Conservation (phyloP, 2,329 filamentous ascomycete species). For the Colletotrichum echinochloae region DNA sequence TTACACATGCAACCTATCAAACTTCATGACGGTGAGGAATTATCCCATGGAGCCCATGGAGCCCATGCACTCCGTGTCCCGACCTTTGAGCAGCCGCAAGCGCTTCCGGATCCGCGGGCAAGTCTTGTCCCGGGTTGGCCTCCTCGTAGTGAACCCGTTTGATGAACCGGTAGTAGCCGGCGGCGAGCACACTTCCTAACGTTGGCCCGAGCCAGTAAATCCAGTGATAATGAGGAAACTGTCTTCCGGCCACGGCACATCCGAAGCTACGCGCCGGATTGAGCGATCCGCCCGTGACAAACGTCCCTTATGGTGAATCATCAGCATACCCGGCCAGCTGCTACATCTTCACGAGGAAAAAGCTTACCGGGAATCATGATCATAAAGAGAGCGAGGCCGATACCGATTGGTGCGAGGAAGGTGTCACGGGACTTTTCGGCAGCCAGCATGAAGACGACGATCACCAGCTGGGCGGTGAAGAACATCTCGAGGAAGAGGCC, state of each 20-base stretch:
- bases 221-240: constrained; percentile 56
- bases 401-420: constrained; percentile 74
- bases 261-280: constrained; percentile 60
- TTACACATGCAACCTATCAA: neutral
- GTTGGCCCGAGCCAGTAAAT: constrained; percentile 61
- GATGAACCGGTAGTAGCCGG: constrained; percentile 55
- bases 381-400: constrained; percentile 74
- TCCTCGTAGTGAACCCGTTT: constrained; percentile 59
- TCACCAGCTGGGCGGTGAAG: constrained; percentile 68
- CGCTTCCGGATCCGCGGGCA: constrained; percentile 4
- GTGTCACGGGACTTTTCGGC: constrained; percentile 76
- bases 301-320: constrained; percentile 48
- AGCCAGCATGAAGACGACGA: constrained; percentile 74
- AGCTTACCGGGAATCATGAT: constrained; percentile 51
- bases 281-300: constrained; percentile 56
- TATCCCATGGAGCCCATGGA: neutral
- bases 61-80: no score
- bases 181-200: constrained; percentile 56
- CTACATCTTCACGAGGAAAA: constrained; percentile 33
- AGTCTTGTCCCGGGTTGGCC: constrained; percentile 53
- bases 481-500: constrained; percentile 73
- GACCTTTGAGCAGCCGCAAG: neutral
- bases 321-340: neutral
- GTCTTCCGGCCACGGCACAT: constrained; percentile 53
- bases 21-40: constrained; percentile 4